phyloP scores from a whole-genome alignment of 202 grass and related monocot genomes.

The Setaria viridis region DNA sequence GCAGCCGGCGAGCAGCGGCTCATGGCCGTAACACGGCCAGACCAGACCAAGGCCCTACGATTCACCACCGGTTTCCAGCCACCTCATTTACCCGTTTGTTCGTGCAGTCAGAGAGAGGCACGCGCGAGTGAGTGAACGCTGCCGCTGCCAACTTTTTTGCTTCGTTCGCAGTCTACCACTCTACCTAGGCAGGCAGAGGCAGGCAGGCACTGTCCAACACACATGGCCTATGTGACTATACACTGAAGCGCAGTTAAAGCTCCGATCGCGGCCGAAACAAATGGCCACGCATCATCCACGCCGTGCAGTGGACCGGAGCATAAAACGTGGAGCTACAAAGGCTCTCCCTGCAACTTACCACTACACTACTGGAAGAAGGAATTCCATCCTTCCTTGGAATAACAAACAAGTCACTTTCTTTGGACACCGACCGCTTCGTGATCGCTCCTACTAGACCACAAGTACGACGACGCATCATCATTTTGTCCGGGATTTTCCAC shows the following conservation, averaged over 20 bases:
- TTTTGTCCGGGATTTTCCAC: conserved; percentile 1
- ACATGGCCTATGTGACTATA: background rate
- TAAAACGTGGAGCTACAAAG: background rate
- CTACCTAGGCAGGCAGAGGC: background rate
- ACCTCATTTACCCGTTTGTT: background rate
- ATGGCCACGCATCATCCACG: too few relatives aligned
- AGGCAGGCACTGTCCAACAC: background rate
- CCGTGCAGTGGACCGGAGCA: background rate
- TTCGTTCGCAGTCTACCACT: conserved; percentile 7
- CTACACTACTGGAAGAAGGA: background rate
- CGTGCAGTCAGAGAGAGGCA: background rate
- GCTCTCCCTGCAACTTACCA: background rate
- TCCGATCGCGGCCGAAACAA: too few relatives aligned
- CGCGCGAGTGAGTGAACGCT: background rate
- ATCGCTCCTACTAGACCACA: background rate
- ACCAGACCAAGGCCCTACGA: background rate
- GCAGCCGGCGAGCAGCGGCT: background rate
- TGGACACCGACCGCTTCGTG: too few relatives aligned
- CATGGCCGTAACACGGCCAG: background rate
- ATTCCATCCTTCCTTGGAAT: background rate
- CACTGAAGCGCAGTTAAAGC: background rate
- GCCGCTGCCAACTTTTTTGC: background rate
- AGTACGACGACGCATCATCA: conserved; percentile 7
- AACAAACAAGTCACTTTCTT: background rate
- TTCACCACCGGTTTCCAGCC: too few relatives aligned